A percentile compares a stretch with the other conserved stretches of the same genome.
phyloP scores from a whole-genome alignment of 129 eudicot species.

The Artemisia tridentata region DNA sequence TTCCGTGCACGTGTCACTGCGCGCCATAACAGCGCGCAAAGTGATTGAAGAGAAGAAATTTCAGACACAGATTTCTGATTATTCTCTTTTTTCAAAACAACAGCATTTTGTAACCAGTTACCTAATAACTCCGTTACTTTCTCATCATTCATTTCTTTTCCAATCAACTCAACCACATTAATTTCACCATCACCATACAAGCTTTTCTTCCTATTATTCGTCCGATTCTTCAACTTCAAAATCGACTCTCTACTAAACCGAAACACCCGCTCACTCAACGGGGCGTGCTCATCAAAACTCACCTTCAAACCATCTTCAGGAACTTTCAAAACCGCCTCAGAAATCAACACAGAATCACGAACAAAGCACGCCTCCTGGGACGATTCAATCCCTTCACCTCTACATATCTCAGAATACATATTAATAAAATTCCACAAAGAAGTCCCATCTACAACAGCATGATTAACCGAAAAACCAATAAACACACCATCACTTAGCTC shows the following conservation, averaged over 20 bases:
- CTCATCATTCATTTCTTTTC: slow-evolving; percentile 48
- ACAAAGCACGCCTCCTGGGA: slow-evolving; percentile 42
- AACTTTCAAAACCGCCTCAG: slow-evolving; percentile 42
- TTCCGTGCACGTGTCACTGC: slow-evolving; percentile 81
- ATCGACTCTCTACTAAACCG: slow-evolving; percentile 67
- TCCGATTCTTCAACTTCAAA: slow-evolving; percentile 43
- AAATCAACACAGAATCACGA: slow-evolving; percentile 55
- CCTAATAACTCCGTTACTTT: slow-evolving; percentile 30
- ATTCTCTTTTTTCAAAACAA: neutral
- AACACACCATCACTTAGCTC: slow-evolving; percentile 66
- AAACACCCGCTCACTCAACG: slow-evolving; percentile 59
- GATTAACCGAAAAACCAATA: slow-evolving; percentile 65
- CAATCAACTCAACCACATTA: slow-evolving; percentile 47
- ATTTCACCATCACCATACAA: slow-evolving; percentile 26
- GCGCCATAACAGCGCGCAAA: slow-evolving; percentile 71
- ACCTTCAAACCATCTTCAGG: slow-evolving; percentile 63
- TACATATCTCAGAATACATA: slow-evolving; percentile 52
- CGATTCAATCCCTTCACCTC: slow-evolving; percentile 39
- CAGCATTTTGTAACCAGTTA: slow-evolving; percentile 34
- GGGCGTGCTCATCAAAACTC: slow-evolving; percentile 50
- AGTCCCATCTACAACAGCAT: slow-evolving; percentile 74
- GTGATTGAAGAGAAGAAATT: slow-evolving; percentile 74
- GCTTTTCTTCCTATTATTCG: slow-evolving; percentile 27
- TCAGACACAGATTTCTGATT: slow-evolving; percentile 18
- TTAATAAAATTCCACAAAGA: slow-evolving; percentile 81